phyloP scores from a whole-genome alignment of 805 yeast species.

The Kuraishia cidri region DNA sequence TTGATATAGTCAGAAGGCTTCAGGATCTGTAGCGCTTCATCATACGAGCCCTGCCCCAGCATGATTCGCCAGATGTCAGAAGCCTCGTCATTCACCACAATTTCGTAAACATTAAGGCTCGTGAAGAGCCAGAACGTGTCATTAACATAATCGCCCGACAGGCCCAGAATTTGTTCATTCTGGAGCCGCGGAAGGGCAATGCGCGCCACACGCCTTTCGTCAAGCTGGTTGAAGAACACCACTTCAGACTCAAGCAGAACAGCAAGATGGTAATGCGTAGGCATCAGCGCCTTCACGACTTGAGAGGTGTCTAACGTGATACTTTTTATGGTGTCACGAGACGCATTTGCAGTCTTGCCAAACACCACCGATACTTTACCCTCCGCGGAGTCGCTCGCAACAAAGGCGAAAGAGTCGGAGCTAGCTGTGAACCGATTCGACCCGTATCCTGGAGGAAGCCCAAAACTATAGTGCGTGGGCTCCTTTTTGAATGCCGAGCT shows the following conservation, averaged over 20 bases:
- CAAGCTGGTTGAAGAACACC: constrained; percentile 39
- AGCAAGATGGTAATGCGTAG: constrained; percentile 49
- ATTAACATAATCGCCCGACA: constrained; percentile 36
- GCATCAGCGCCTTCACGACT: constrained; percentile 24
- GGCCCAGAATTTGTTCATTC: constrained; percentile 31
- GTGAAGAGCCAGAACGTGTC: constrained; percentile 77
- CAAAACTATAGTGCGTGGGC: no score
- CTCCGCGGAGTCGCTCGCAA: no score
- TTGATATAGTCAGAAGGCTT: constrained; percentile 18
- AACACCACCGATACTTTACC: no score
- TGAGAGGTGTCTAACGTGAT: constrained; percentile 1
- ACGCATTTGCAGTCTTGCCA: no score
- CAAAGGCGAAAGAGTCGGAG: no score
- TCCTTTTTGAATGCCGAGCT: constrained; percentile 2
- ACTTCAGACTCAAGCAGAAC: constrained; percentile 34
- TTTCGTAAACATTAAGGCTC: constrained; percentile 52
- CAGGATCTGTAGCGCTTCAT: constrained; percentile 49
- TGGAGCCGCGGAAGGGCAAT: constrained; percentile 28
- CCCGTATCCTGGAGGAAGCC: no score
- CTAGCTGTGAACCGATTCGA: no score
- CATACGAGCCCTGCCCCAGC: constrained; percentile 43
- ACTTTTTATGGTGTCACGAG: not conserved
- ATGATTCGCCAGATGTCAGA: constrained; percentile 66
- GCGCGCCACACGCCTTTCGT: constrained; percentile 33
- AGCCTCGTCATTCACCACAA: constrained; percentile 61